Conservation (phyloP, 805 yeast genomes). For the Candida maris region DNA sequence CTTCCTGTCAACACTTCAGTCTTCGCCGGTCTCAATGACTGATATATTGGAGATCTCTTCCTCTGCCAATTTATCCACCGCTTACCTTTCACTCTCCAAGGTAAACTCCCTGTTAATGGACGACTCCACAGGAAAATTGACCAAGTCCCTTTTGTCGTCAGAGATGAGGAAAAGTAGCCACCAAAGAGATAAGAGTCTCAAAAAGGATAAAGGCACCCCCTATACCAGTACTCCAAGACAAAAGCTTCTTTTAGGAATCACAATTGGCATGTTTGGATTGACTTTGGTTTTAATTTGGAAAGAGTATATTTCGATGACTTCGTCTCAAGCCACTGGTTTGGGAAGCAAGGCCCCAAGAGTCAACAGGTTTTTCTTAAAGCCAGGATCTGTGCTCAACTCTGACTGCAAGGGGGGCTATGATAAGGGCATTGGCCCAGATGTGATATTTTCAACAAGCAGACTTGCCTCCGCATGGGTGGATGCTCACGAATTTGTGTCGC, state of each 20-base stretch:
- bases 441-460: neutral
- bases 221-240: constrained; percentile 12
- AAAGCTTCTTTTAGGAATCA: constrained; percentile 23
- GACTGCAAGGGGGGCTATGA: constrained; percentile 10
- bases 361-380: constrained; percentile 5
- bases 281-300: constrained; percentile 27
- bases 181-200: neutral
- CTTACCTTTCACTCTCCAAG: constrained; percentile 12
- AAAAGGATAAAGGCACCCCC: constrained; percentile 4
- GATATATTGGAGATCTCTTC: constrained; percentile 10
- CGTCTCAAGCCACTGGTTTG: neutral
- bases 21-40: constrained; percentile 12
- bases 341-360: constrained; percentile 3
- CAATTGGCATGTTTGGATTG: constrained; percentile 30
- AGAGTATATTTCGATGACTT: constrained; percentile 10
- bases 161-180: constrained; percentile 1
- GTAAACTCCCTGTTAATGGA: constrained; percentile 25
- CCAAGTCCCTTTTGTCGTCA: constrained; percentile 3
- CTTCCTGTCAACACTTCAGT: constrained; percentile 26
- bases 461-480: constrained; percentile 4
- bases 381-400: constrained; percentile 8
- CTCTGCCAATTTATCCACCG: constrained; percentile 4
- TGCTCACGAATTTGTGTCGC: constrained; percentile 5
- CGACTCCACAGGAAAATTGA: constrained; percentile 12
- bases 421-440: neutral